These are phyloP conservation scores for Neodidymelliopsis sp. DNA, from an alignment of 2,329 filamentous ascomycete species.

Conservation along the genomic window DNA sequence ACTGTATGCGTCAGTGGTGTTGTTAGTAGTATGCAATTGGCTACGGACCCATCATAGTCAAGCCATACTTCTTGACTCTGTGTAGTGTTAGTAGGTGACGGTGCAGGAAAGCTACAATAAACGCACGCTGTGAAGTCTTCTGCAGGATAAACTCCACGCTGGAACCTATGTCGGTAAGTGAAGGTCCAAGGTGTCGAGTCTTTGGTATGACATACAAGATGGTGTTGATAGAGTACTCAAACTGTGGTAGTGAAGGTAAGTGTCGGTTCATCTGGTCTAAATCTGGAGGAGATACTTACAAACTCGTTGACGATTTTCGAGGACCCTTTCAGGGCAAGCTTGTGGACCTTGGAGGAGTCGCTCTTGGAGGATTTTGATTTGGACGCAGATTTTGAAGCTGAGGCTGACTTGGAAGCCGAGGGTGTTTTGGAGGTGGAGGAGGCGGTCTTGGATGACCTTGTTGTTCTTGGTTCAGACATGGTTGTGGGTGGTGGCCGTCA, in stretches of 20 bases:
- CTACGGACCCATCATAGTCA: constrained; percentile 85
- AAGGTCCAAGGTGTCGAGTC: constrained; percentile 2
- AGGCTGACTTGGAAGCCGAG: constrained; percentile 14
- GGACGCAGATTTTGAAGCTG: constrained; percentile 18
- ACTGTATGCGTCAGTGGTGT: constrained; percentile 60
- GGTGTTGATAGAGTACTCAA: constrained; percentile 98
- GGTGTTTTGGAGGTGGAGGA: constrained; percentile 14
- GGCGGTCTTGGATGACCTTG: constrained; percentile 19
- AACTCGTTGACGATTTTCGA: constrained; percentile 95
- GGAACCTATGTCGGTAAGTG: constrained; percentile 69
- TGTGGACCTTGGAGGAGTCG: constrained; percentile 89
- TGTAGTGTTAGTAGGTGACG: constrained; percentile 29
- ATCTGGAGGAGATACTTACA: constrained; percentile 63
- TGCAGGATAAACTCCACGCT: constrained; percentile 82
- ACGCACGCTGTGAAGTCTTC: constrained; percentile 93
- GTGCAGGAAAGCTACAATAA: background rate
- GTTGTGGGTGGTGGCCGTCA: constrained; percentile 13
- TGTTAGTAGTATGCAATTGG: background rate
- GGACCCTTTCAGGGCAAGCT: constrained; percentile 85
- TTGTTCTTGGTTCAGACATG: constrained; percentile 44
- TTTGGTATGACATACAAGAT: constrained; percentile 71
- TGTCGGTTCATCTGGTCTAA: background rate
- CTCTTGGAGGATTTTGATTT: constrained; percentile 55
- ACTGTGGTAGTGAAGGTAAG: constrained; percentile 59
- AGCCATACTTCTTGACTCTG: constrained; percentile 96